A percentile compares a stretch with the other conserved stretches of the same genome.
Conservation (phyloP, 345 rosid genomes). For the Physaria fendleri region DNA sequence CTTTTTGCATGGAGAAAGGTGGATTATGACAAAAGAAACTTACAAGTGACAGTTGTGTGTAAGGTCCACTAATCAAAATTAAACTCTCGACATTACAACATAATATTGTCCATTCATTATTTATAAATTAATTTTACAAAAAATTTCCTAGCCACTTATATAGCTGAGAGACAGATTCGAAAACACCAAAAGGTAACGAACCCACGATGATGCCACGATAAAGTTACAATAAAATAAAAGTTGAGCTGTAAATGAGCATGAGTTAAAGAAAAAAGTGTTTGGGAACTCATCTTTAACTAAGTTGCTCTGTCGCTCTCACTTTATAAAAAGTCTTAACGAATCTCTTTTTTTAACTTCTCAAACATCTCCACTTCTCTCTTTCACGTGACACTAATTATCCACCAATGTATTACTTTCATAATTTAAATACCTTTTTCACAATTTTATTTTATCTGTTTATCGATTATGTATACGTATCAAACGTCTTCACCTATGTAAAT, state of each 20-base stretch:
- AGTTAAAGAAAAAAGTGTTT: constrained; percentile 20
- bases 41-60: constrained; percentile 31
- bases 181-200: constrained; percentile 25
- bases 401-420: constrained; percentile 22
- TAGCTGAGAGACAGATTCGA: constrained; percentile 19
- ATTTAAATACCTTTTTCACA: background rate
- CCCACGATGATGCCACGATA: constrained; percentile 25
- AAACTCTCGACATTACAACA: constrained; percentile 15
- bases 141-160: constrained; percentile 10
- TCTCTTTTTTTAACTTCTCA: constrained; percentile 28
- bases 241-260: constrained; percentile 29
- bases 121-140: constrained; percentile 7
- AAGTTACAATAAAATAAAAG: constrained; percentile 21
- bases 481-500: constrained; percentile 6
- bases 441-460: background rate
- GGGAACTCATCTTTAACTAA: constrained; percentile 27
- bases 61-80: constrained; percentile 29
- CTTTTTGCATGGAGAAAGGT: constrained; percentile 32
- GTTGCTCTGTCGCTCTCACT: constrained; percentile 33
- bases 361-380: constrained; percentile 23
- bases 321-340: constrained; percentile 29
- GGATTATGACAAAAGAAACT: constrained; percentile 20
- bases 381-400: constrained; percentile 34
- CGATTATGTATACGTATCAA: constrained; percentile 16
- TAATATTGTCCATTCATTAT: constrained; percentile 13